Percentiles rank a stretch among this genome's conserved stretches.
Evolutionary conservation across 805 yeast genomes (phyloP).

Genomic region (Yamadazyma kitorensis): DNA sequence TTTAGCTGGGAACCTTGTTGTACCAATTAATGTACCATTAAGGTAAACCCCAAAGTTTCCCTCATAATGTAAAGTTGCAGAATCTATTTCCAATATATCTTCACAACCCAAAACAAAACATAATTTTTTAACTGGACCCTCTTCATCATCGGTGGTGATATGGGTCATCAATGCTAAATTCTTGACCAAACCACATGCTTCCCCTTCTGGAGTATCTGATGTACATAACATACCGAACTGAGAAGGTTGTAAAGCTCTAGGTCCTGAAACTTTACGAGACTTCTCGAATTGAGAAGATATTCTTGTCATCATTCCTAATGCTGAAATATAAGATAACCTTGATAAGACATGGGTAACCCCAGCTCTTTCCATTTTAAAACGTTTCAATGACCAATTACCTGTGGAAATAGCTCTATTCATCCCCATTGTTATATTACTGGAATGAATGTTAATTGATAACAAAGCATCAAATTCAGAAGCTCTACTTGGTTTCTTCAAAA

Average conservation of each 20-base stretch:
- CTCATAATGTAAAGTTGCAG: constrained; percentile 71
- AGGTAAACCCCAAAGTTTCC: constrained; percentile 84
- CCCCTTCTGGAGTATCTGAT: constrained; percentile 99
- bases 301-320: constrained; percentile 99
- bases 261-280: constrained; percentile 96
- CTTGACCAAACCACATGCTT: constrained; percentile 98
- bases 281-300: constrained; percentile 98
- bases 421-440: constrained; percentile 91
- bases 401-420: constrained; percentile 95
- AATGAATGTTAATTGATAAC: constrained; percentile 82
- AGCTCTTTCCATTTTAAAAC: constrained; percentile 99
- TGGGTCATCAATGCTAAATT: constrained; percentile 98
- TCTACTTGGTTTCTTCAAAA: constrained; percentile 88
- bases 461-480: constrained; percentile 95
- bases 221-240: constrained; percentile 99
- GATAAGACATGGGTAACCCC: constrained; percentile 97
- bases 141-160: constrained; percentile 97
- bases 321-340: constrained; percentile 87
- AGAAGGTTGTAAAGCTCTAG: constrained; percentile 97
- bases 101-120: constrained; percentile 89
- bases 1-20: constrained; percentile 80
- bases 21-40: constrained; percentile 93
- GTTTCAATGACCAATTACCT: constrained; percentile 97
- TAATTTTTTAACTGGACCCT: constrained; percentile 74
- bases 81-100: constrained; percentile 75